phyloP scores from a whole-genome alignment of 257 asterid genomes.

The Anisodus tanguticus region DNA sequence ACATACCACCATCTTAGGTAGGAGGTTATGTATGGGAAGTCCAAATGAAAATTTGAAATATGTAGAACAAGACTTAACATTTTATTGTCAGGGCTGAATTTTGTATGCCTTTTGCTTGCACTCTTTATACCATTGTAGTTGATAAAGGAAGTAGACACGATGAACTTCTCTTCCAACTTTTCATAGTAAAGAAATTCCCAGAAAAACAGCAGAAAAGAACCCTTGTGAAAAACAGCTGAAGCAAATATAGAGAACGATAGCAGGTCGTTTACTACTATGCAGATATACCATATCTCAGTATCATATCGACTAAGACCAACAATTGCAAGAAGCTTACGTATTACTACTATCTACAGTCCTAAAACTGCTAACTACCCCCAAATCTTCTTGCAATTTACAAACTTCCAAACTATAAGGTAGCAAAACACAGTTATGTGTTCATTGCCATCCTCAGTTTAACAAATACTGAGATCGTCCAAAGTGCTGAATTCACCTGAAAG shows the following conservation, averaged over 20 bases:
- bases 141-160: not conserved
- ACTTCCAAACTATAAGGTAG: not conserved
- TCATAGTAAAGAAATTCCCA: not conserved
- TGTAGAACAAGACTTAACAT: not conserved
- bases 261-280: not conserved
- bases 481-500: conserved; percentile 24
- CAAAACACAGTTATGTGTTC: not conserved
- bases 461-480: conserved; percentile 25
- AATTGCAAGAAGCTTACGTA: conserved; percentile 1
- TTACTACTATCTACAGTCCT: not conserved
- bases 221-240: conserved; percentile 3
- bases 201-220: not conserved
- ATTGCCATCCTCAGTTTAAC: not conserved
- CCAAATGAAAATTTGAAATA: not conserved
- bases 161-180: conserved; percentile 6
- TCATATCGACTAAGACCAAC: not conserved
- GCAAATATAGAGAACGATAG: not conserved
- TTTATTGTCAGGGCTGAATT: not conserved
- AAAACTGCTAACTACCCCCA: not conserved
- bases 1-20: not conserved
- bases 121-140: not conserved
- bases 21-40: not conserved
- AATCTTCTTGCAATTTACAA: not conserved
- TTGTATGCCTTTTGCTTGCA: not conserved
- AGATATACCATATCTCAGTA: not conserved